Evolutionary conservation across 2,329 filamentous ascomycete species (phyloP).

Genomic region (Metarhizium anisopliae): DNA sequence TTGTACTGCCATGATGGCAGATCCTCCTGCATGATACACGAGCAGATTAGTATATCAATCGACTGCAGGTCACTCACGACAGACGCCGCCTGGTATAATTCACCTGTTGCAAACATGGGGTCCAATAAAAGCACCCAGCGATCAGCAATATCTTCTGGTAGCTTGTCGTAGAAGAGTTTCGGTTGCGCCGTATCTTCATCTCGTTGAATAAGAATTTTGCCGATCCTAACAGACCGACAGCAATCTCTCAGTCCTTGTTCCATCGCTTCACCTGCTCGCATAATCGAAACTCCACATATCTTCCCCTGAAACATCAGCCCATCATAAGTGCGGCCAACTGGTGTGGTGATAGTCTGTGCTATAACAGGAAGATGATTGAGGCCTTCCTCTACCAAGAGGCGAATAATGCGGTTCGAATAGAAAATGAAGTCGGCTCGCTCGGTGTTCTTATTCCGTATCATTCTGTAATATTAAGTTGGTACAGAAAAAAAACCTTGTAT

Average conservation of each 20-base stretch:
- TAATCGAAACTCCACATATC: slow-evolving; percentile 97
- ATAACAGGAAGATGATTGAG: slow-evolving; percentile 93
- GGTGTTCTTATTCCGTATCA: slow-evolving; percentile 89
- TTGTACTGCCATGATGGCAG: slow-evolving; percentile 93
- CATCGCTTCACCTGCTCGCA: slow-evolving; percentile 97
- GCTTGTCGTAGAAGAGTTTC: slow-evolving; percentile 94
- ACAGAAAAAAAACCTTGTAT: background rate
- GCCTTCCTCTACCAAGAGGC: slow-evolving; percentile 90
- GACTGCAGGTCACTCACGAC: background rate
- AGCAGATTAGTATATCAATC: slow-evolving; percentile 5
- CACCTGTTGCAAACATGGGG: slow-evolving; percentile 98
- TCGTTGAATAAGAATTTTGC: slow-evolving; percentile 95
- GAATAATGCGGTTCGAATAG: slow-evolving; percentile 97
- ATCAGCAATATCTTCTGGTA: slow-evolving; percentile 85
- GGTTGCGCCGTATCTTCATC: slow-evolving; percentile 92
- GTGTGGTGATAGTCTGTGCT: slow-evolving; percentile 81
- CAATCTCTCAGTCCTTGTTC: slow-evolving; percentile 94
- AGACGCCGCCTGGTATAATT: slow-evolving; percentile 11
- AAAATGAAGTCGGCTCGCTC: slow-evolving; percentile 96
- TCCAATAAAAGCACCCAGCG: slow-evolving; percentile 91
- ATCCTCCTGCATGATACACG: slow-evolving; percentile 55
- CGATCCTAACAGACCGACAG: slow-evolving; percentile 94
- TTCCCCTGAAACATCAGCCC: slow-evolving; percentile 95
- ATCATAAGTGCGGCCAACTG: slow-evolving; percentile 77
- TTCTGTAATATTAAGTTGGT: slow-evolving; percentile 42